Evolutionary conservation across 2,329 filamentous ascomycete genomes (phyloP).

Genomic region (Herpotrichia juniperi): DNA sequence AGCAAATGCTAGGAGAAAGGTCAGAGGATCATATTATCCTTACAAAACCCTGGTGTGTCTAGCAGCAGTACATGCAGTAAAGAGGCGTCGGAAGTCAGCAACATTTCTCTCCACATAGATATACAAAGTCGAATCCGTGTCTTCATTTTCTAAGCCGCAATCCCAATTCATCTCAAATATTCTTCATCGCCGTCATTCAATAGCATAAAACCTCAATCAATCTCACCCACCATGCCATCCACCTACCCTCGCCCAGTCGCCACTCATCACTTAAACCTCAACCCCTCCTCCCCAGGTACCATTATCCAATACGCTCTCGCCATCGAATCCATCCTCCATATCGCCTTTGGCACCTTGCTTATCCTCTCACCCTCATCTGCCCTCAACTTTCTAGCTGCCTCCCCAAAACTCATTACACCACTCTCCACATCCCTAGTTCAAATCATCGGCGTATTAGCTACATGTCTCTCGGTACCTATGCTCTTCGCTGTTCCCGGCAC

Average conservation of each 20-base stretch:
- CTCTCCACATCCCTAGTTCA: conserved; percentile 22
- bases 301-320: conserved; percentile 31
- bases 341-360: conserved; percentile 18
- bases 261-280: conserved; percentile 4
- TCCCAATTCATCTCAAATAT: background rate
- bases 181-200: too few species aligned
- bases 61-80: too few species aligned
- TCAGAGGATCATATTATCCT: too few species aligned
- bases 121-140: background rate
- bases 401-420: conserved; percentile 22
- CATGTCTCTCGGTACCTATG: conserved; percentile 28
- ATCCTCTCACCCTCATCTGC: conserved; percentile 23
- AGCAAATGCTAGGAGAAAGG: too few species aligned
- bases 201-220: background rate
- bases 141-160: background rate
- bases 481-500: conserved; percentile 31
- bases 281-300: conserved; percentile 11
- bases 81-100: background rate
- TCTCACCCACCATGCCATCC: background rate
- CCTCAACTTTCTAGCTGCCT: conserved; percentile 23
- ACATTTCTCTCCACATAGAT: background rate
- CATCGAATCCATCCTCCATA: conserved; percentile 27
- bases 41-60: too few species aligned
- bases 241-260: conserved; percentile 6
- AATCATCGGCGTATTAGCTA: conserved; percentile 26